A percentile compares a stretch with the other conserved stretches of the same genome.
phyloP scores from a whole-genome alignment of 257 asterid genomes.

The Capsicum chinense region DNA sequence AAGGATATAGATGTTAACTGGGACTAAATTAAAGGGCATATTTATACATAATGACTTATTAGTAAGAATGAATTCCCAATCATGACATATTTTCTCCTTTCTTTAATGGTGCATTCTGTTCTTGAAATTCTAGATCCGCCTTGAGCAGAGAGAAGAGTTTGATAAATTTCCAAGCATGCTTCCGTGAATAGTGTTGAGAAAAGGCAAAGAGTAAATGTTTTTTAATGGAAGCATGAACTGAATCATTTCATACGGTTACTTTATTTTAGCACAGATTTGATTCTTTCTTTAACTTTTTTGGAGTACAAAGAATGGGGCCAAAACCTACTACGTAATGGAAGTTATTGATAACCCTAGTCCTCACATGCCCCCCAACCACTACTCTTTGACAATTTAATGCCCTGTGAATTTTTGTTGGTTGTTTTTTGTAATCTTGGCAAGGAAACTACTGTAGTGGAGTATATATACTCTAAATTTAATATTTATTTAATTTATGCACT shows the following conservation, averaged over 20 bases:
- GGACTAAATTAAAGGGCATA: no score
- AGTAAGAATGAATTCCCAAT: no score
- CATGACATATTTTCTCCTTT: no score
- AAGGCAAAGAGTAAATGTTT: background rate
- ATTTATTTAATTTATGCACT: no score
- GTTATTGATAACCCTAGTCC: slow-evolving; percentile 5
- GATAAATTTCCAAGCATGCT: background rate
- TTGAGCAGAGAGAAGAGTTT: no score
- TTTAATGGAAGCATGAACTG: background rate
- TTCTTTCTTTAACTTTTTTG: background rate
- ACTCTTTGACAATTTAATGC: background rate
- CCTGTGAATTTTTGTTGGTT: background rate
- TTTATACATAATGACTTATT: no score
- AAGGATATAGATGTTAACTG: no score
- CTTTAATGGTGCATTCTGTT: background rate
- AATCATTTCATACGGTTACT: background rate
- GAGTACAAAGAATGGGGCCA: background rate
- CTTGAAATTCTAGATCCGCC: no score
- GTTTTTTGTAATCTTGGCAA: background rate
- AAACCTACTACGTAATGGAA: background rate
- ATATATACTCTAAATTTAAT: background rate
- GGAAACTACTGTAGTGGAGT: background rate
- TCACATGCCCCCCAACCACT: slow-evolving; percentile 7
- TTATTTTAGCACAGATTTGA: slow-evolving; percentile 7
- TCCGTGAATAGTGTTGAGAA: background rate